Evolutionary conservation across 345 rosid genomes (phyloP), one percentile per base, ranked within the genome.

Genomic region (Garcia nutans): DNA sequence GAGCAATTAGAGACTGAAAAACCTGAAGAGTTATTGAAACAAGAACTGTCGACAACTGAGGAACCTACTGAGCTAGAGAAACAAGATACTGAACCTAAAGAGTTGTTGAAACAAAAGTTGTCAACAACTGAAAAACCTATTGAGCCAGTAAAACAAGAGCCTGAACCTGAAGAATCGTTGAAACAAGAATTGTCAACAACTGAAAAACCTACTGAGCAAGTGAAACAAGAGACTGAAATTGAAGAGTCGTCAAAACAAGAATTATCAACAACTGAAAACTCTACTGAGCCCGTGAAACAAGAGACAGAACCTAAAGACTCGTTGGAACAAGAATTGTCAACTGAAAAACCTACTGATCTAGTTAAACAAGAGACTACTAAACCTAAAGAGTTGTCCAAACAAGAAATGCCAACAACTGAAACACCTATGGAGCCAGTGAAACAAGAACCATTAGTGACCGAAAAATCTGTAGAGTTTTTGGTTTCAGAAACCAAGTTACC

Each of bases 1-100:
- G 80, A 76, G 20, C 50, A 73, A 56, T 17, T 5, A 20, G 67
- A 6, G 37, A 17, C 74, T 1, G 74, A 57, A 68, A 69, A 71
- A 49, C 66, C 65, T 24, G 10, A 3, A 33, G 75, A 62, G 19
- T 17, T 67, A 59, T 19, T 6, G 76, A 58, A 55, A 61, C 74
- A 11, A 67, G 70, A n/a, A n/a, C n/a, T 33, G 3, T 41, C 59
- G 22, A 73, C 64, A 37, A 54, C 23, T 60, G 59, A 45, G 41
- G 64, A 69, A 65, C 16, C 72, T 20, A 12, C 15, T 28, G 78
- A 65, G 23, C 28, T 12, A 5, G 68, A 9, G 12, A 45, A 57
- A 7, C 28, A 71, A 15, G 67, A 6, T 26, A 17, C 70, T 1
- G 74, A 57, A 68, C 66, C 65, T 24, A 16, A 6, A 33, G 75